These are phyloP conservation scores for Pleurotus sapidus DNA, from an alignment of 768 basidiomycete species.

Conservation along the genomic window DNA sequence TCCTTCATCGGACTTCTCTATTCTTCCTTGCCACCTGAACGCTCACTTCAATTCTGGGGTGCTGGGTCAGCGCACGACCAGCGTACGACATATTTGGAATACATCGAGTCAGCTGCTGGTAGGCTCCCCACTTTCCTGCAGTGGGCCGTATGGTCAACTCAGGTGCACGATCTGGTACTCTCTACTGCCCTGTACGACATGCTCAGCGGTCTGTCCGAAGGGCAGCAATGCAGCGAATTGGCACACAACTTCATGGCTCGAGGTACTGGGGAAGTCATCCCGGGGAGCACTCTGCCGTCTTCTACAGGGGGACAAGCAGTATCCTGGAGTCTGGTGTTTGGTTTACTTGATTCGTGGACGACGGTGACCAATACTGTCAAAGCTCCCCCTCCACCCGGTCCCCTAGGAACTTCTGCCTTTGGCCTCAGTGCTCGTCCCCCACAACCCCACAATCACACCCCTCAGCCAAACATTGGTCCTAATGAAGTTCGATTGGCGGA, in stretches of 20 bases:
- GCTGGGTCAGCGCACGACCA: conserved; percentile 47
- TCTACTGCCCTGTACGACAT: conserved; percentile 84
- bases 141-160: conserved; percentile 88
- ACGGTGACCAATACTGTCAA: conserved; percentile 43
- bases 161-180: conserved; percentile 69
- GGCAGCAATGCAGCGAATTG: conserved; percentile 80
- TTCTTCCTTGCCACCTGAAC: conserved; percentile 66
- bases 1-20: conserved; percentile 83
- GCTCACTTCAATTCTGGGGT: conserved; percentile 86
- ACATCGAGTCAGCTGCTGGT: conserved; percentile 56
- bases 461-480: conserved; percentile 51
- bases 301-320: conserved; percentile 50
- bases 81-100: conserved; percentile 52
- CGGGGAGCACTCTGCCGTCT: conserved; percentile 53
- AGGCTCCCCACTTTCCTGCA: conserved; percentile 77
- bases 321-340: conserved; percentile 79
- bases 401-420: conserved; percentile 18
- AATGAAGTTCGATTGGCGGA: conserved; percentile 79
- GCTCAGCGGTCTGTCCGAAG: conserved; percentile 80
- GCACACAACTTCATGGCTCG: conserved; percentile 87
- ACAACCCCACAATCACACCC: conserved; percentile 37
- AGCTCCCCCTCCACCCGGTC: conserved; percentile 41
- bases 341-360: conserved; percentile 73
- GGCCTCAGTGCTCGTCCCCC: conserved; percentile 19
- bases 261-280: conserved; percentile 67